A percentile compares a stretch with the other conserved stretches of the same genome.
phyloP scores from a whole-genome alignment of 1,284 basidiomycete species.

The Somion occarium region DNA sequence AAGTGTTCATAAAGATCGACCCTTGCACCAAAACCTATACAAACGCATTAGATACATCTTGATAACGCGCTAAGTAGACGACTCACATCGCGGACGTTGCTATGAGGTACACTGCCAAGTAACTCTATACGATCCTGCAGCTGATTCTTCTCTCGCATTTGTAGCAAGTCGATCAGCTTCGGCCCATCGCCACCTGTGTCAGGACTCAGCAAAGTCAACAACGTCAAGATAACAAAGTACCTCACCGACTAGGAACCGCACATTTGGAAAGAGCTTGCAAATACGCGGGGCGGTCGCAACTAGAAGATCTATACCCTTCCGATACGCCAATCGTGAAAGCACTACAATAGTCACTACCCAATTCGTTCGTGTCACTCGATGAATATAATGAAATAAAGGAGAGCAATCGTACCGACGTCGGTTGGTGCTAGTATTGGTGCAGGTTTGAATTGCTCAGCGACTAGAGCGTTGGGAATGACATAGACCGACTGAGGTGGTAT shows the following conservation, averaged over 20 bases:
- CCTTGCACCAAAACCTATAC: slow-evolving; percentile 76
- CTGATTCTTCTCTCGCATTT: slow-evolving; percentile 90
- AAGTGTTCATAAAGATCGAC: slow-evolving; percentile 93
- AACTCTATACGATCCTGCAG: slow-evolving; percentile 91
- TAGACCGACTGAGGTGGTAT: slow-evolving; percentile 64
- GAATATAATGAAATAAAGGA: background rate
- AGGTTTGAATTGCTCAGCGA: slow-evolving; percentile 83
- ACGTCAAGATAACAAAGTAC: slow-evolving; percentile 3
- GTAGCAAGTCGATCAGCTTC: slow-evolving; percentile 91
- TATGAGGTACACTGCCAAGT: slow-evolving; percentile 77
- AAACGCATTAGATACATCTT: background rate
- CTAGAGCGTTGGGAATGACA: slow-evolving; percentile 94
- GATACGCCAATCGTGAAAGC: slow-evolving; percentile 92
- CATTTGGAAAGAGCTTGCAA: slow-evolving; percentile 78
- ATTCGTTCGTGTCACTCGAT: background rate
- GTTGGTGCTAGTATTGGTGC: slow-evolving; percentile 38
- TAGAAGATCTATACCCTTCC: slow-evolving; percentile 95
- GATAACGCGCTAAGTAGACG: background rate
- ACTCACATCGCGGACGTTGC: slow-evolving; percentile 74
- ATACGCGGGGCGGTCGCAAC: slow-evolving; percentile 90
- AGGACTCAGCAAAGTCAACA: background rate
- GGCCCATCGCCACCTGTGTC: slow-evolving; percentile 85
- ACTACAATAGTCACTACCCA: slow-evolving; percentile 92
- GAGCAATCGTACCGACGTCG: slow-evolving; percentile 59
- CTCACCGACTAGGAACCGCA: slow-evolving; percentile 86